A percentile compares a stretch with the other conserved stretches of the same genome.
Evolutionary conservation across 2,329 filamentous ascomycete genomes (phyloP).

Genomic region (Phaeosphaeria sp.): DNA sequence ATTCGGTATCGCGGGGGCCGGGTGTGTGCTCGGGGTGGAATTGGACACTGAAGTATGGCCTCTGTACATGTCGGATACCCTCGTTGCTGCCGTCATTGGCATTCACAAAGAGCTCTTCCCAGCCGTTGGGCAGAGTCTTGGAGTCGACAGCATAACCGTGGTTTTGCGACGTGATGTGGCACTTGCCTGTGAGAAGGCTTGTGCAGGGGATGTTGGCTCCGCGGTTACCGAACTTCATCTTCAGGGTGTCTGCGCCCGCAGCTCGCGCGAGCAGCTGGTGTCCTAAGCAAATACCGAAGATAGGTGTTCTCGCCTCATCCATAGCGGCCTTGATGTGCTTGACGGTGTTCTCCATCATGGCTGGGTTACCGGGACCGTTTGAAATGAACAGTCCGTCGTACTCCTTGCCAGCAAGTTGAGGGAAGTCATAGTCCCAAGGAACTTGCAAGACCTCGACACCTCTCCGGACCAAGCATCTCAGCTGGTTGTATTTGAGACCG

Average conservation of each 20-base stretch:
- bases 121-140: conserved; percentile 74
- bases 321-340: conserved; percentile 79
- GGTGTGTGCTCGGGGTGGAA: conserved; percentile 98
- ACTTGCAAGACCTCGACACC: conserved; percentile 94
- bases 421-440: conserved; percentile 95
- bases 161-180: conserved; percentile 99
- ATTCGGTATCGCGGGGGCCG: conserved; percentile 93
- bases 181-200: conserved; percentile 92
- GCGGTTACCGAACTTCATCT: conserved; percentile 99
- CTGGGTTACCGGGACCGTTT: conserved; percentile 95
- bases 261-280: conserved; percentile 92
- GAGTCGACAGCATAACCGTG: conserved; percentile 95
- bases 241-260: conserved; percentile 81
- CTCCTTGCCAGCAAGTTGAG: conserved; percentile 74
- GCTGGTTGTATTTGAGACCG: conserved; percentile 97
- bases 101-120: conserved; percentile 96
- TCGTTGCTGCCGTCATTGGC: conserved; percentile 99
- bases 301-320: conserved; percentile 79
- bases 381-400: conserved; percentile 98
- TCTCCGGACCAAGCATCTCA: conserved; percentile 87
- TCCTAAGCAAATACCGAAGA: conserved; percentile 96
- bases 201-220: conserved; percentile 99
- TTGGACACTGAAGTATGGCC: conserved; percentile 98
- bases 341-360: conserved; percentile 80
- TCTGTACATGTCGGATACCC: conserved; percentile 85